These are phyloP conservation scores for Begonia loranthoides DNA, from an alignment of 306 rosid genomes.

Conservation along the genomic window DNA sequence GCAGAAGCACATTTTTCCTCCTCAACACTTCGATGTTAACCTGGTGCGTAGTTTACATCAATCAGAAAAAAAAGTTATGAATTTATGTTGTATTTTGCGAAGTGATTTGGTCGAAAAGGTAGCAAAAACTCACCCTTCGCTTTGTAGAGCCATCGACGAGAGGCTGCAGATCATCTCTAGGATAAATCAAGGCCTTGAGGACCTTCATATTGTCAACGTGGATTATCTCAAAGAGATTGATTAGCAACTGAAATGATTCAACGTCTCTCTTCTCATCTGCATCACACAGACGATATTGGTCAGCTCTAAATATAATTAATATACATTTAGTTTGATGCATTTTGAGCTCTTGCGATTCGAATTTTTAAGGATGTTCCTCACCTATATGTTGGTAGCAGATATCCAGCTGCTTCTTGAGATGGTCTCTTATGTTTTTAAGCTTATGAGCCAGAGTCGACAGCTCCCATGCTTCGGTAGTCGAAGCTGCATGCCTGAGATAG, in stretches of 20 bases:
- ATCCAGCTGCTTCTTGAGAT: slow-evolving; percentile 36
- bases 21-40: slow-evolving; percentile 43
- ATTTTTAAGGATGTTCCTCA: slow-evolving; percentile 7
- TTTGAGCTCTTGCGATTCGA: background rate
- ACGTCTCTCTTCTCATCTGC: slow-evolving; percentile 32
- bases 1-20: slow-evolving; percentile 50
- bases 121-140: slow-evolving; percentile 34
- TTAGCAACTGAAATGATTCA: slow-evolving; percentile 32
- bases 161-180: slow-evolving; percentile 38
- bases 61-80: background rate
- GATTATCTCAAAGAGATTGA: slow-evolving; percentile 18
- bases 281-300: background rate
- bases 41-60: slow-evolving; percentile 23
- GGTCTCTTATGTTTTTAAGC: slow-evolving; percentile 33
- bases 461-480: slow-evolving; percentile 54
- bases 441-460: slow-evolving; percentile 49
- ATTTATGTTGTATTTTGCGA: background rate
- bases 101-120: too few relatives aligned
- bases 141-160: slow-evolving; percentile 39
- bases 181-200: slow-evolving; percentile 39
- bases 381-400: slow-evolving; percentile 29
- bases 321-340: background rate
- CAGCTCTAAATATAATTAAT: background rate
- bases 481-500: slow-evolving; percentile 31
- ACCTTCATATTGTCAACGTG: slow-evolving; percentile 50